Conservation (phyloP, 73 alveolate species). For the Blepharisma stoltei region DNA sequence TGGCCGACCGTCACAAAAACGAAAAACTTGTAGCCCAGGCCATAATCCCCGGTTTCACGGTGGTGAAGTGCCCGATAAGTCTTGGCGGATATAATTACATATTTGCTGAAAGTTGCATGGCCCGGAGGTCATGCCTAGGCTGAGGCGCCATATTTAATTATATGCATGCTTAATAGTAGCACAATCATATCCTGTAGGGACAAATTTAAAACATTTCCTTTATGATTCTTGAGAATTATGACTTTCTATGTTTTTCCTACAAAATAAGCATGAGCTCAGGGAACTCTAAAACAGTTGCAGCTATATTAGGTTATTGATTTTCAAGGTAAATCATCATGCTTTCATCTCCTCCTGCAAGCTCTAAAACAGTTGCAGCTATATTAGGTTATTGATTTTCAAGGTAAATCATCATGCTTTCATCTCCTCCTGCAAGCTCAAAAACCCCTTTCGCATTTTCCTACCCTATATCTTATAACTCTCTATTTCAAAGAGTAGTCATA, state of each 20-base stretch:
- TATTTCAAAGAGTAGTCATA: not conserved
- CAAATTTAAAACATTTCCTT: not conserved
- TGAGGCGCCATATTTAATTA: too few relatives aligned
- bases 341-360: slow-evolving; percentile 11
- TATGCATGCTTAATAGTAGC: not conserved
- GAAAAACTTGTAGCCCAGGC: too few relatives aligned
- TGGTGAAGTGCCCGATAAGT: too few relatives aligned
- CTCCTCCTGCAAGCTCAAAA: slow-evolving; percentile 1
- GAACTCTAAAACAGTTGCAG: not conserved
- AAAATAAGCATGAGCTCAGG: not conserved
- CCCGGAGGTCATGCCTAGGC: too few relatives aligned
- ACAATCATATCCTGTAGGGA: not conserved
- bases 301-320: not conserved
- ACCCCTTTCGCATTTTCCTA: not conserved
- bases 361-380: not conserved
- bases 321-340: not conserved
- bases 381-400: not conserved
- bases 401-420: not conserved
- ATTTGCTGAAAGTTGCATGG: too few relatives aligned
- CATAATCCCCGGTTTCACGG: too few relatives aligned
- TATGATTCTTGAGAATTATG: not conserved
- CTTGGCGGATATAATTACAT: too few relatives aligned
- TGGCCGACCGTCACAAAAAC: too few relatives aligned
- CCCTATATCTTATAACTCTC: not conserved
- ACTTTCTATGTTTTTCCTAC: not conserved